Conservation (phyloP, 495 filamentous ascomycete genomes). For the Aspergillus cavernicola region DNA sequence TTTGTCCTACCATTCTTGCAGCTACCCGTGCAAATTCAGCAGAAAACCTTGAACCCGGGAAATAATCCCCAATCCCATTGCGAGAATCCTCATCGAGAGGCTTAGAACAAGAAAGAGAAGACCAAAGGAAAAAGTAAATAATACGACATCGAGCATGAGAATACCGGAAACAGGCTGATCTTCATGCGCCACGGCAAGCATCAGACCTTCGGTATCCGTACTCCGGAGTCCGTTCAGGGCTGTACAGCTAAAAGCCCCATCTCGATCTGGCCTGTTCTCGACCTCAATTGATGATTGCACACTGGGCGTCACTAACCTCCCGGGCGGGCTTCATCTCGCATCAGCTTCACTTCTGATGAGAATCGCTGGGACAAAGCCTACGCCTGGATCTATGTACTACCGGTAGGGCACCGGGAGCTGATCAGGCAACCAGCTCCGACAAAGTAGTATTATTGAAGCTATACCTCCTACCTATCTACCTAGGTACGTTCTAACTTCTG, state of each 20-base stretch:
- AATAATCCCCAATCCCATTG: conserved; percentile 19
- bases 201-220: too few species aligned
- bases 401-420: too few species aligned
- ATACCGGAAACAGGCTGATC: neutral
- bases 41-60: conserved; percentile 13
- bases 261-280: conserved; percentile 3
- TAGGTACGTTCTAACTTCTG: too few species aligned
- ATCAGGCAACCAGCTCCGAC: too few species aligned
- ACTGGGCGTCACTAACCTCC: neutral
- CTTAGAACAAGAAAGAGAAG: neutral
- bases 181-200: neutral
- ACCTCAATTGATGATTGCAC: neutral
- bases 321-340: neutral
- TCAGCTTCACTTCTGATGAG: neutral
- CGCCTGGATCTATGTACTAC: neutral
- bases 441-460: too few species aligned
- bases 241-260: neutral
- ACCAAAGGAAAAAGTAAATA: neutral
- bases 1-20: conserved; percentile 3
- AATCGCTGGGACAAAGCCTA: neutral
- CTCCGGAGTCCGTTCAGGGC: too few species aligned
- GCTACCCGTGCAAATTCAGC: conserved; percentile 4
- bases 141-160: neutral
- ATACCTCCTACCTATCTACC: too few species aligned
- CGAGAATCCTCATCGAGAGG: neutral